Base-by-base conservation (phyloP, 1,284 basidiomycete species). In the Melampsora abietis-canadensis region DNA sequence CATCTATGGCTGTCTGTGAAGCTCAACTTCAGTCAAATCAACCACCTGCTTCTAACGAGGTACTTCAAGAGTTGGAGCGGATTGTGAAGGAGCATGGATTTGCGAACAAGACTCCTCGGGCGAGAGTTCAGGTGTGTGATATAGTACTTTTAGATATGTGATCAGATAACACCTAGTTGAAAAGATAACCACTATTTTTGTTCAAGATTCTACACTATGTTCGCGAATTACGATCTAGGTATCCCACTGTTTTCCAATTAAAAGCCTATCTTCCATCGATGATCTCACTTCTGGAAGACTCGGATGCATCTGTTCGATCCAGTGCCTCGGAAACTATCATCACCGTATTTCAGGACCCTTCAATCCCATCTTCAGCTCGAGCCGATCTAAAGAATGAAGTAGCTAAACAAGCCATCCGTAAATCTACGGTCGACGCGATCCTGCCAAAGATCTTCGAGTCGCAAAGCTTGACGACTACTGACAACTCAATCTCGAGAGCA, bases 301-400 rank as follows among this genome's bases (percentile, higher is more conserved):
- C 89, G 0, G 95, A 99, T 80, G 87, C 89, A 4, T 87, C 87
- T 77, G 95, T 98, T 64, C 88, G 96, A 48, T 90, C 93, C 75
- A 89, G 88, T 79, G 90, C 95, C 0, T 87, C 89, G 66, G 85
- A 87, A 78, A 89, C 92, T 0, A 86, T 94, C 63, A 86, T 96
- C 17, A 87, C 90, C 76, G 86, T 98, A 60, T 94, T 97, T 80
- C 88, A 91, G 0, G 89, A 89, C 14, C 87, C 91, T 0, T 86
- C 87, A 0, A 90, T 92, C 7, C 88, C 90, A 0, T 88, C 94
- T 78, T 89, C 88, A 8, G 95, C 94, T 2, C 89, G 92, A 64
- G 87, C 92, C 0, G 94, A 98, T 81, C 85, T 98, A 68, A 97
- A 97, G 84, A 94, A 92, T 81, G 91, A 94, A 81, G 86, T 98